These are phyloP conservation scores for Dichotomocladium elegans DNA, from an alignment of 371 early-diverging fungal species.

Conservation along the genomic window DNA sequence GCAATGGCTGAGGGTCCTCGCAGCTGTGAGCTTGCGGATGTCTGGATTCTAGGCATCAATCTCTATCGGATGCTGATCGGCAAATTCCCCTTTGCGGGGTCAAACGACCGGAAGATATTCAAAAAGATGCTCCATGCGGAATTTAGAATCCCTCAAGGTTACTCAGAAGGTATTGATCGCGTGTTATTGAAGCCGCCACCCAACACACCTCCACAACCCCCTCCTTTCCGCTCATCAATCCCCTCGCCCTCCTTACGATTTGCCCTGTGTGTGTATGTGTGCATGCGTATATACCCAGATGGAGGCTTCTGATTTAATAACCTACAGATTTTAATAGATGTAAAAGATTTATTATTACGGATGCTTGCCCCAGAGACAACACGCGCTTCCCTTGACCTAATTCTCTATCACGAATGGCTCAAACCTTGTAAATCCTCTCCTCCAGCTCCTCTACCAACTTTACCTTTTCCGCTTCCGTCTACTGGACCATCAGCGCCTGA, in stretches of 20 bases:
- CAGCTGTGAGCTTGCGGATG: slow-evolving; percentile 18
- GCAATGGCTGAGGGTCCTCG: neutral
- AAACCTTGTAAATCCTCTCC: slow-evolving; percentile 15
- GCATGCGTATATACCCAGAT: too few relatives aligned
- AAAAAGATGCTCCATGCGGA: slow-evolving; percentile 33
- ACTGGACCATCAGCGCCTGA: too few relatives aligned
- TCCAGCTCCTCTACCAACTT: too few relatives aligned
- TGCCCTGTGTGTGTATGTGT: too few relatives aligned
- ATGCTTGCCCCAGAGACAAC: slow-evolving; percentile 32
- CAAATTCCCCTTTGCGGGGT: slow-evolving; percentile 29
- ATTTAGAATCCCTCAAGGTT: slow-evolving; percentile 23
- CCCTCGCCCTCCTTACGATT: too few relatives aligned
- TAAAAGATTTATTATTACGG: slow-evolving; percentile 33
- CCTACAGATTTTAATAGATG: slow-evolving; percentile 32
- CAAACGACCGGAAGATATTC: slow-evolving; percentile 24
- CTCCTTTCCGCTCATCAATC: too few relatives aligned
- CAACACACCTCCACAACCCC: too few relatives aligned
- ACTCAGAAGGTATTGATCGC: slow-evolving; percentile 25
- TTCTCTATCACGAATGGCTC: slow-evolving; percentile 44
- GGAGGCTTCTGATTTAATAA: neutral
- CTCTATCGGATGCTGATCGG: slow-evolving; percentile 40
- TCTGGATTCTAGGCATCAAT: slow-evolving; percentile 44
- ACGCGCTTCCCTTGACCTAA: slow-evolving; percentile 34
- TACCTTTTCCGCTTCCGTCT: too few relatives aligned
- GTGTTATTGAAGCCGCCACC: neutral